A percentile compares a stretch with the other conserved stretches of the same genome.
These are phyloP conservation scores for Rhizophagus clarus DNA, from an alignment of 192 early-diverging fungal species.

Conservation along the genomic window DNA sequence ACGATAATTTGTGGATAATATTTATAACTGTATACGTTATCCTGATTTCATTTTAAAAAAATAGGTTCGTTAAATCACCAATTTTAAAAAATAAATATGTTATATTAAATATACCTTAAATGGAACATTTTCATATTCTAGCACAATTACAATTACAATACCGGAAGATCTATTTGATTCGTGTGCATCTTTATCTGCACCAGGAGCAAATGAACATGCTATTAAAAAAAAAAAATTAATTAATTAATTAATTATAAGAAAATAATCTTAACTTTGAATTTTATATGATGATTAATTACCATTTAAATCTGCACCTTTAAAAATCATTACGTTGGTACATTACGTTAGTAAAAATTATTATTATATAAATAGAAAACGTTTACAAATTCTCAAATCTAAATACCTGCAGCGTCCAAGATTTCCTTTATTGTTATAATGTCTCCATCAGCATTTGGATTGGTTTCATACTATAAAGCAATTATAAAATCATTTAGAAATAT, in stretches of 20 bases:
- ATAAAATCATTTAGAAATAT: neutral
- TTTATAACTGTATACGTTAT: constrained; percentile 28
- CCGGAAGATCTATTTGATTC: constrained; percentile 42
- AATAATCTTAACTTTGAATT: no score
- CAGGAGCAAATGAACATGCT: constrained; percentile 14
- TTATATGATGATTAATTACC: neutral
- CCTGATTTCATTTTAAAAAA: constrained; percentile 26
- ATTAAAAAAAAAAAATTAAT: neutral
- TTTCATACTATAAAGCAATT: neutral
- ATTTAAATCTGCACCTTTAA: neutral
- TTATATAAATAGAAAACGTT: neutral
- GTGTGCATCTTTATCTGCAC: neutral
- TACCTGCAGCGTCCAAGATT: constrained; percentile 39
- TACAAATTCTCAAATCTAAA: neutral
- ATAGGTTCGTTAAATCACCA: no score
- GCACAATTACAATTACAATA: constrained; percentile 44
- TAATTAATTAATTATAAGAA: neutral
- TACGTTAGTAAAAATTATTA: no score
- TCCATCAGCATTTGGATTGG: constrained; percentile 14
- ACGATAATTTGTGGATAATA: constrained; percentile 44
- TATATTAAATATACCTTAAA: constrained; percentile 12
- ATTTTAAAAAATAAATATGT: neutral
- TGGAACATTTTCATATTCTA: constrained; percentile 38
- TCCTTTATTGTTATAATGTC: constrained; percentile 44
- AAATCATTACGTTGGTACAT: no score